Evolutionary conservation across 352 stramenopile species (phyloP).

Genomic region (Globisporangium radiosum): DNA sequence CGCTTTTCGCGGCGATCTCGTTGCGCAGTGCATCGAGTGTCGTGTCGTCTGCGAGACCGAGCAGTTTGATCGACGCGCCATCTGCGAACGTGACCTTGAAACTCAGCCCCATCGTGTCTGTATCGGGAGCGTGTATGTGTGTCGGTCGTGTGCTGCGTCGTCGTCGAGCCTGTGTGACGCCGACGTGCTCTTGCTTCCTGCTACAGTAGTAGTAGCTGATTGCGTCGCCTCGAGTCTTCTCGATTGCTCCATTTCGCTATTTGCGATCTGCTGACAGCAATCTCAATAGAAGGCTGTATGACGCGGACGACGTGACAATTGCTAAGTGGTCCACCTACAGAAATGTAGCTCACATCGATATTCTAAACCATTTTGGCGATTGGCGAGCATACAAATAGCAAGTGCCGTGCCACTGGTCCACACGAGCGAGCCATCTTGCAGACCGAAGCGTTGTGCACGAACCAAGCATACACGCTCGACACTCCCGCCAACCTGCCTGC

Average conservation of each 20-base stretch:
- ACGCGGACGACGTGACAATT: too few relatives aligned
- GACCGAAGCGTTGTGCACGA: too few relatives aligned
- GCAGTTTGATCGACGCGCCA: slow-evolving; percentile 66
- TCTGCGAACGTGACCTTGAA: slow-evolving; percentile 78
- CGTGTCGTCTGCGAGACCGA: slow-evolving; percentile 47
- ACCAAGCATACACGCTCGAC: too few relatives aligned
- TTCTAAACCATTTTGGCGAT: too few relatives aligned
- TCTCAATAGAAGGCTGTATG: too few relatives aligned
- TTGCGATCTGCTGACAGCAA: too few relatives aligned
- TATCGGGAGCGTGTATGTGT: background rate
- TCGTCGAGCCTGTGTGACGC: background rate
- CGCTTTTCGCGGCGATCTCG: slow-evolving; percentile 14
- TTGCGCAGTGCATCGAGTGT: slow-evolving; percentile 52
- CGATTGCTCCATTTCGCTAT: slow-evolving; percentile 2
- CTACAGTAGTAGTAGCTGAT: background rate
- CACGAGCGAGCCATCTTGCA: too few relatives aligned
- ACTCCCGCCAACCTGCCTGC: too few relatives aligned
- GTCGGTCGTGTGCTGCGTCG: background rate
- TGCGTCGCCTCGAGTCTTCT: slow-evolving; percentile 1
- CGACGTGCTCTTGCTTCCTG: background rate
- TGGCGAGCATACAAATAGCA: too few relatives aligned
- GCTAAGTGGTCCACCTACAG: too few relatives aligned
- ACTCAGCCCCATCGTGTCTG: slow-evolving; percentile 12
- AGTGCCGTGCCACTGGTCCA: too few relatives aligned
- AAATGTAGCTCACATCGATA: too few relatives aligned